These are phyloP conservation scores for Margaritispora aquatica DNA, from an alignment of 495 filamentous ascomycete genomes.

Conservation along the genomic window DNA sequence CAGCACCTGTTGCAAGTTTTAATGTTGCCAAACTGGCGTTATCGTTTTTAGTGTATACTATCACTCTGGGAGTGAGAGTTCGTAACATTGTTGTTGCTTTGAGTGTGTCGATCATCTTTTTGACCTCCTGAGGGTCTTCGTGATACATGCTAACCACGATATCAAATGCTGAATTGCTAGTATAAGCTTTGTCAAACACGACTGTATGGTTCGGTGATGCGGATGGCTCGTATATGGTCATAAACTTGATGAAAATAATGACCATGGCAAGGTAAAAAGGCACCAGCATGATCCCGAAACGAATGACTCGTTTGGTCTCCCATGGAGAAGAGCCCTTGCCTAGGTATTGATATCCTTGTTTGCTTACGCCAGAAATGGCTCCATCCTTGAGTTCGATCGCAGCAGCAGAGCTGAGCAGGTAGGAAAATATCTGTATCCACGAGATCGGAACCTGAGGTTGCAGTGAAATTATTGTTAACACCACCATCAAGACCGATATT, in stretches of 20 bases:
- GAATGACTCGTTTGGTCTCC: background rate
- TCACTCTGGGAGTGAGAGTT: constrained; percentile 17
- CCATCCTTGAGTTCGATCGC: background rate
- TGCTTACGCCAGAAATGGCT: background rate
- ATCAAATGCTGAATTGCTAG: too few relatives aligned
- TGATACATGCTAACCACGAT: constrained; percentile 36
- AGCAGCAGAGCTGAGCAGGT: background rate
- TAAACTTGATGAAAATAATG: background rate
- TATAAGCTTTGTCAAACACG: too few relatives aligned
- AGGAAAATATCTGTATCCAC: background rate
- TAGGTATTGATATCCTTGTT: background rate
- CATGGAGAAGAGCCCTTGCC: background rate
- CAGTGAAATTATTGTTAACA: background rate
- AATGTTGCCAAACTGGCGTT: constrained; percentile 19
- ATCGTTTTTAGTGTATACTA: constrained; percentile 33
- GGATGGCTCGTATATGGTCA: too few relatives aligned
- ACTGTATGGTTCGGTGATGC: background rate
- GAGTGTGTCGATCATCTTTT: constrained; percentile 19
- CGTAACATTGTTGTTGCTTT: constrained; percentile 15
- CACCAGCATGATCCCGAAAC: background rate
- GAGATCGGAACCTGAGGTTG: background rate
- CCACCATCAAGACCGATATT: background rate
- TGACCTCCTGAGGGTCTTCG: constrained; percentile 26
- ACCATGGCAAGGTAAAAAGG: background rate
- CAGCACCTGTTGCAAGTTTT: constrained; percentile 24